Conservation (phyloP, 768 basidiomycete genomes). For the Termitomyces sp. region DNA sequence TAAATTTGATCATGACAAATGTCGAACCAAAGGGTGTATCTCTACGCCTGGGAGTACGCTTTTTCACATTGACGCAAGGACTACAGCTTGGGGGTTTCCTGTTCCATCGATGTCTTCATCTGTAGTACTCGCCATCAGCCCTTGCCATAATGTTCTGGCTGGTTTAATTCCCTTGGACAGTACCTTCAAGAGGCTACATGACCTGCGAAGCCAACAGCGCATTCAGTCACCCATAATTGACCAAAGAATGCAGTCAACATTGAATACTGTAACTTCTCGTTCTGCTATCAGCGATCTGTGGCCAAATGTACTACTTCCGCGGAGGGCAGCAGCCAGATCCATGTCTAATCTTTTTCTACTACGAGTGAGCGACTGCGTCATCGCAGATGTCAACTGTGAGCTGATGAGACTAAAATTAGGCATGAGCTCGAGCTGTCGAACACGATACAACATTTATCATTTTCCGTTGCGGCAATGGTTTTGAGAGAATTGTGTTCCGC, state of each 20-base stretch:
- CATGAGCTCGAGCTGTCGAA: constrained; percentile 12
- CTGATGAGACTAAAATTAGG: background rate
- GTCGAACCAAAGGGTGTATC: background rate
- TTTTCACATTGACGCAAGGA: background rate
- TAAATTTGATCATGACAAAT: background rate
- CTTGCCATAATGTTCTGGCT: background rate
- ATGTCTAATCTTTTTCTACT: background rate
- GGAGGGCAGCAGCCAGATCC: background rate
- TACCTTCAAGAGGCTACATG: background rate
- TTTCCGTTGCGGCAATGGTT: constrained; percentile 13
- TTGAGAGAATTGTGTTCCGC: constrained; percentile 14
- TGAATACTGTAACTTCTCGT: background rate
- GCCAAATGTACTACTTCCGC: background rate
- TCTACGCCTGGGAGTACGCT: background rate
- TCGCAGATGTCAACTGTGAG: too few relatives aligned
- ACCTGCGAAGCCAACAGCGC: background rate
- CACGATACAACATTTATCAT: constrained; percentile 14
- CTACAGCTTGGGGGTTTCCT: background rate
- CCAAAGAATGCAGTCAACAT: background rate
- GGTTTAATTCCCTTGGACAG: background rate
- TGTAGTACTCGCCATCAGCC: background rate
- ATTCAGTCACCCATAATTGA: background rate
- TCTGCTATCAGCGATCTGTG: background rate
- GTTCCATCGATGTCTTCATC: background rate
- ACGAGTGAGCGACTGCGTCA: background rate